Evolutionary conservation across 2,329 filamentous ascomycete species (phyloP).

Genomic region (Anisogramma anomala): DNA sequence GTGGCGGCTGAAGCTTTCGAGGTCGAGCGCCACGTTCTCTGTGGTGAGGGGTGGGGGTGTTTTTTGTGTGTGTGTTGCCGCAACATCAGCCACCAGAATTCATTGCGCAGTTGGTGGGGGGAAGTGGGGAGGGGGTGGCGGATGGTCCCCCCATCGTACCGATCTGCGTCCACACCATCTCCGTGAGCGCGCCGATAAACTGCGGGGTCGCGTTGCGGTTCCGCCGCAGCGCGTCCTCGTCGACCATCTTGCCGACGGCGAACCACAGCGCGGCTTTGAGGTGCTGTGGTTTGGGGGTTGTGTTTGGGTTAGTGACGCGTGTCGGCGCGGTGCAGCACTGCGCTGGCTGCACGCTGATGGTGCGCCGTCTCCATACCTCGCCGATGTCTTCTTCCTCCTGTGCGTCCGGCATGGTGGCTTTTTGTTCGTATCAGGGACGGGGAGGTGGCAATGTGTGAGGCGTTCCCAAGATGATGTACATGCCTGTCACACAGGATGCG

Average conservation of each 20-base stretch:
- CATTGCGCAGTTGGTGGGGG: not conserved
- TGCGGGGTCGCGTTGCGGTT: constrained; percentile 82
- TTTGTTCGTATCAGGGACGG: no score
- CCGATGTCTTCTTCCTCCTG: constrained; percentile 22
- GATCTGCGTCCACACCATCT: constrained; percentile 79
- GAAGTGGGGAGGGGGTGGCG: not conserved
- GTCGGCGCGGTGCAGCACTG: not conserved
- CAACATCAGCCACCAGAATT: no score
- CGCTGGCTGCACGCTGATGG: no score
- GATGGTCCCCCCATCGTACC: no score
- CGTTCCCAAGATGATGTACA: not conserved
- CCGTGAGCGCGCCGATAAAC: constrained; percentile 76
- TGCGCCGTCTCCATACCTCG: constrained; percentile 20
- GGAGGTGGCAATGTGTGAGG: no score
- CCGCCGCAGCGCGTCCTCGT: constrained; percentile 63
- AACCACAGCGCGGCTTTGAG: constrained; percentile 81
- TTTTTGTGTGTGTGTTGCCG: no score
- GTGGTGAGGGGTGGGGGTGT: not conserved
- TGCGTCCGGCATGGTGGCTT: constrained; percentile 21
- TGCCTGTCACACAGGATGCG: not conserved
- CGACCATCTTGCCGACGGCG: constrained; percentile 74
- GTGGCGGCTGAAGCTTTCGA: constrained; percentile 55
- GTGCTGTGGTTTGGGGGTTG: constrained; percentile 37
- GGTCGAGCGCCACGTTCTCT: constrained; percentile 46
- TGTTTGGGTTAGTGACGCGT: constrained; percentile 7